These are phyloP conservation scores for carrot (Daucus carota) DNA, from an alignment of 129 eudicot genomes.

Conservation along the genomic window DH1_v3.0 NC_030387.2:40420001-40420500, in stretches of 20 bases:
- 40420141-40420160: conserved; percentile 11
- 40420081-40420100: conserved; percentile 57
- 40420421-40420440: conserved; percentile 60
- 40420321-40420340: conserved; percentile 67
- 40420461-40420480: conserved; percentile 72
- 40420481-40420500: conserved; percentile 47
- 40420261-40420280: conserved; percentile 83
- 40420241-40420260: conserved; percentile 56
- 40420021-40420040: conserved; percentile 57
- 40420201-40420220: conserved; percentile 74
- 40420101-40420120: conserved; percentile 87
- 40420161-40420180: conserved; percentile 78
- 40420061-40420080: conserved; percentile 48
- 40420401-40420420: conserved; percentile 92
- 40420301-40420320: conserved; percentile 81
- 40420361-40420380: conserved; percentile 50
- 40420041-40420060: conserved; percentile 65
- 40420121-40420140: conserved; percentile 47
- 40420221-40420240: conserved; percentile 40
- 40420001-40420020: conserved; percentile 66
- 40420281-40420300: conserved; percentile 74
- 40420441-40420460: conserved; percentile 88
- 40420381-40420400: conserved; percentile 85
- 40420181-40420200: conserved; percentile 41
- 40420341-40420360: conserved; percentile 39